Evolutionary conservation across 192 early-diverging fungal genomes (phyloP).

Genomic region (Backusella liffmaniae): DNA sequence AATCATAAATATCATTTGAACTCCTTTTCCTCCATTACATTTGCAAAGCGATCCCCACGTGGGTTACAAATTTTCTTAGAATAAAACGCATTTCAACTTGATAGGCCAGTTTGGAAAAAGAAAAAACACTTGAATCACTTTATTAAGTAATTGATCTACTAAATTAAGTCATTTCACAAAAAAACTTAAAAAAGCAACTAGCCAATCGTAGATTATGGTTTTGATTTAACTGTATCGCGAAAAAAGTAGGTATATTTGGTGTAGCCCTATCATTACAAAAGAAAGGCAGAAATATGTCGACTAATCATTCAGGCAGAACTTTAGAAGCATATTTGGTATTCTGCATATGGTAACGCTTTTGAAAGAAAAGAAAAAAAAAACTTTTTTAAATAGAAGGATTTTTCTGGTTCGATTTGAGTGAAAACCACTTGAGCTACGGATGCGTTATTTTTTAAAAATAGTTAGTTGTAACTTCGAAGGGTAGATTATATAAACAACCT

Average conservation of each 20-base stretch:
- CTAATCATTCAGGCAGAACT: background rate
- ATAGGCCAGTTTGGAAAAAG: background rate
- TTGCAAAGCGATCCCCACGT: background rate
- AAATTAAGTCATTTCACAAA: background rate
- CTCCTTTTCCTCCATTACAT: background rate
- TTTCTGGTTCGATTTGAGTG: background rate
- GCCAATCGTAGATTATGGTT: background rate
- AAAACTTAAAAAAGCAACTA: background rate
- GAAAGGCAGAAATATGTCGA: background rate
- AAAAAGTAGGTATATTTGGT: background rate
- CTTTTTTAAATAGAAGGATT: background rate
- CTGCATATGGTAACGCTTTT: background rate
- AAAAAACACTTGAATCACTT: background rate
- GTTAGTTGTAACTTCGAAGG: background rate
- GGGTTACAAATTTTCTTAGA: background rate
- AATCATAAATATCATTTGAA: background rate
- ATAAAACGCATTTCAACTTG: background rate
- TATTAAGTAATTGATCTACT: background rate
- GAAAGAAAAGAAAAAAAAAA: background rate
- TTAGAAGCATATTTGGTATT: background rate
- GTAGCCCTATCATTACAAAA: background rate
- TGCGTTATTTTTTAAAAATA: background rate
- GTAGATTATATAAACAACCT: background rate
- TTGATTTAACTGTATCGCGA: background rate
- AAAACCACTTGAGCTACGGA: background rate